Evolutionary conservation across 345 rosid species (phyloP), one percentile per base, ranked within the genome.

Genomic region (Pistacia atlantica): DNA sequence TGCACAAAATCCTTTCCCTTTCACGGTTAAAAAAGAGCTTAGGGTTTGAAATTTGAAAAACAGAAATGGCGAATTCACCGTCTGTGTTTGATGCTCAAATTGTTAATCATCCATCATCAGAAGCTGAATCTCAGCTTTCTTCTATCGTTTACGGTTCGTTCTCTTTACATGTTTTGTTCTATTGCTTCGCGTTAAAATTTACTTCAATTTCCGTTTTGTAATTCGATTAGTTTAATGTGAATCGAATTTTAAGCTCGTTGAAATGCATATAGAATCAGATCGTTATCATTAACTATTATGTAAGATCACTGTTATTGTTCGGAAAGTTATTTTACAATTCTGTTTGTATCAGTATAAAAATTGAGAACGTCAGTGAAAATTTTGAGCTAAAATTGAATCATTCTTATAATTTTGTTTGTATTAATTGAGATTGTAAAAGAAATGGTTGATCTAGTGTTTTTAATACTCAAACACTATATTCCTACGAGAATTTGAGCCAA

Each of bases 91-190:
- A 76, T 48, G 78, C 78, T 20, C 86, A 83, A 77, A 79, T 69
- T 17, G 74, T 79, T 66, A 82, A 71, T 74, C 57, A 83, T 61
- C 49, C 74, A 58, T 77, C 73, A 17, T 76, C 77, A 46, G 86
- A 88, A 75, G 76, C 87, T 38, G 98, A 90, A 59, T 94, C 95
- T 59, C 88, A 79, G 76, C 90, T 91, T 16, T 78, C 95, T 8
- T 83, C 94, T 80, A 82, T 92, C 73, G 79, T 95, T 73, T 88
- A 78, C 73, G 97, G 98, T 95, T 77, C 72, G 76, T 72, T 76
- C 37, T 52, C 64, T 1, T 33, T 48, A 25, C 11, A 25, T 38
- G 57, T 70, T 17, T 35, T 64, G 6, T 33, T 3, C 14, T 63
- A 28, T 56, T 35, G 65, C 59, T 71, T 5, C 64, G 14, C 12